Conservation (phyloP, 169 alveolate species). For the Ichthyophthirius multifiliis region DNA sequence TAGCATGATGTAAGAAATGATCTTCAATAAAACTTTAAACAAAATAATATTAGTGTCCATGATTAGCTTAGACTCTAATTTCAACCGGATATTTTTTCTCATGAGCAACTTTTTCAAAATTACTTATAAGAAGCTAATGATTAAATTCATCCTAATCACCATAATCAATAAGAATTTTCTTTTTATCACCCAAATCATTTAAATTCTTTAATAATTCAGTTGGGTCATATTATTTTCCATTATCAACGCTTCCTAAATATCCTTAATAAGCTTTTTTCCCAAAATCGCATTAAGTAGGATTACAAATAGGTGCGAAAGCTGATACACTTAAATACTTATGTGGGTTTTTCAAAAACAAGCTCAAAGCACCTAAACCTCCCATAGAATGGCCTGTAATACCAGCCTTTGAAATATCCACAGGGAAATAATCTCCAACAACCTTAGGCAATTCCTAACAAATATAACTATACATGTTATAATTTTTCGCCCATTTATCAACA, state of each 20-base stretch:
- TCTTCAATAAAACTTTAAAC: constrained; percentile 62
- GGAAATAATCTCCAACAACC: constrained; percentile 37
- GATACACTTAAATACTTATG: constrained; percentile 50
- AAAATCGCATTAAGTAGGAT: constrained; percentile 65
- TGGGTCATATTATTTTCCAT: constrained; percentile 46
- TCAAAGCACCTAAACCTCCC: constrained; percentile 88
- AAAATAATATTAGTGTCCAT: constrained; percentile 72
- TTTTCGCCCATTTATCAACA: constrained; percentile 57
- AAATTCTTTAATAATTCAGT: constrained; percentile 4
- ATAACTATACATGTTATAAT: constrained; percentile 77
- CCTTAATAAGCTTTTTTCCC: constrained; percentile 74
- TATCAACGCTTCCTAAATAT: constrained; percentile 67
- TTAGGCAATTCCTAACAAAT: constrained; percentile 65
- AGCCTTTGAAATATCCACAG: constrained; percentile 50
- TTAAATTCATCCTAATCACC: constrained; percentile 59
- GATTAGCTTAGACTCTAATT: constrained; percentile 48
- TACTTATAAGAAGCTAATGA: constrained; percentile 20
- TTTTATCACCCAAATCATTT: constrained; percentile 11
- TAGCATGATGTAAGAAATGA: constrained; percentile 67
- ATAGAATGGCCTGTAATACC: constrained; percentile 80
- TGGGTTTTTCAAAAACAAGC: constrained; percentile 66
- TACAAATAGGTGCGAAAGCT: constrained; percentile 71
- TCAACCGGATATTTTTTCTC: constrained; percentile 44
- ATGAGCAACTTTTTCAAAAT: constrained; percentile 33
- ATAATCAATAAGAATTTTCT: constrained; percentile 57